These are phyloP conservation scores for Lactarius deliciosus DNA, from an alignment of 768 basidiomycete species.

Conservation along the genomic window DNA sequence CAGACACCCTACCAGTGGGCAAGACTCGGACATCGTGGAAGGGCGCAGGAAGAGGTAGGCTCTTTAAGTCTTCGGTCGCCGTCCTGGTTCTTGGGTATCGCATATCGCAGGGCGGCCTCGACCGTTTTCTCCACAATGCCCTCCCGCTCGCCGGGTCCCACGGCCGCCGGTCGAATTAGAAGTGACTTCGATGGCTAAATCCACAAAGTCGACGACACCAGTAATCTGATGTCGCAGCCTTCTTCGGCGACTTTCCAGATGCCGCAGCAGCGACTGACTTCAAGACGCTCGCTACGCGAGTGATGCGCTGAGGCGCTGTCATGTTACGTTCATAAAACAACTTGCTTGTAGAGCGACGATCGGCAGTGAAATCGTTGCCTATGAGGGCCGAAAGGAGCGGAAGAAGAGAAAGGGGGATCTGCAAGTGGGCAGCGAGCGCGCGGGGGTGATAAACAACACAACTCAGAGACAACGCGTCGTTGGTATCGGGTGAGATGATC, in stretches of 20 bases:
- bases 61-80: conserved; percentile 47
- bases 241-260: conserved; percentile 37
- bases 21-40: conserved; percentile 60
- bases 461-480: conserved; percentile 49
- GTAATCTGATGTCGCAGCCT: conserved; percentile 56
- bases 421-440: conserved; percentile 60
- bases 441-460: conserved; percentile 61
- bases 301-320: conserved; percentile 61
- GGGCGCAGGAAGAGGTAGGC: conserved; percentile 56
- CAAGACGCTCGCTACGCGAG: conserved; percentile 59
- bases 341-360: conserved; percentile 42
- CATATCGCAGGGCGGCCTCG: conserved; percentile 74
- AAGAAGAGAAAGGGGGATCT: conserved; percentile 66
- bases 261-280: conserved; percentile 52
- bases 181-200: conserved; percentile 62
- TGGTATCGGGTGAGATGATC: conserved; percentile 51
- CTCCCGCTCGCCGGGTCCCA: conserved; percentile 65
- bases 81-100: conserved; percentile 60
- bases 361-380: conserved; percentile 76
- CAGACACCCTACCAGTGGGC: conserved; percentile 53
- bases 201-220: conserved; percentile 77
- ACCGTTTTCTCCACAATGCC: conserved; percentile 66
- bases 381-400: conserved; percentile 77
- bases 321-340: conserved; percentile 68
- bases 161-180: conserved; percentile 48